Conservation (phyloP, 257 asterid species). For the Ophiorrhiza pumila region DNA sequence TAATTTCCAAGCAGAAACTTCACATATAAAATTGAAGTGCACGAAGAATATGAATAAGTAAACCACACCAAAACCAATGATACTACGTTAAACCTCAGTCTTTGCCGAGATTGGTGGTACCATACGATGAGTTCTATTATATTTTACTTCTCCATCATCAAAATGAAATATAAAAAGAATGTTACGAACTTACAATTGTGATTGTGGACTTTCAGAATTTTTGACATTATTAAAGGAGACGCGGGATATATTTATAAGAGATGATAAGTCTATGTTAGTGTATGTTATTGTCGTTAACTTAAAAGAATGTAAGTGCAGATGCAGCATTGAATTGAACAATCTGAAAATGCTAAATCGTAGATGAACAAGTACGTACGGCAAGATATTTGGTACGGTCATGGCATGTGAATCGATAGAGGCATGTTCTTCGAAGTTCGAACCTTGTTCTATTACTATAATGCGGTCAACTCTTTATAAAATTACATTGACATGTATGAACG, state of each 20-base stretch:
- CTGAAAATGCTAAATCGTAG: neutral
- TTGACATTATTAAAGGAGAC: no score
- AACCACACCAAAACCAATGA: neutral
- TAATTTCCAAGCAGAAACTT: no score
- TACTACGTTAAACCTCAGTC: neutral
- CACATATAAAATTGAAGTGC: no score
- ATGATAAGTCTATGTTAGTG: no score
- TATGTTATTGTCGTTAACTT: no score
- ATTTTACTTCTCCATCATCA: neutral
- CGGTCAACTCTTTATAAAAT: neutral
- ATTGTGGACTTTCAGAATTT: neutral
- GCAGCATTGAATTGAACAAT: neutral
- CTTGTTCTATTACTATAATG: neutral
- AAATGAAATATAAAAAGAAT: neutral
- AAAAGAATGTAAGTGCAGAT: no score
- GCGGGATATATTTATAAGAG: no score
- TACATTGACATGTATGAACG: no score
- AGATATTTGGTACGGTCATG: slow-evolving; percentile 13
- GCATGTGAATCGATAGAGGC: neutral
- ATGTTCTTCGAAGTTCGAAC: no score
- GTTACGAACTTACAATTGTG: neutral
- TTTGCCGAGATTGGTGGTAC: slow-evolving; percentile 15
- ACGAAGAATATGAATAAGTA: no score
- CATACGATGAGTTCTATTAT: neutral
- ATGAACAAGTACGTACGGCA: neutral